Conservation (phyloP, 345 rosid species). For the Hypericum perforatum region DNA sequence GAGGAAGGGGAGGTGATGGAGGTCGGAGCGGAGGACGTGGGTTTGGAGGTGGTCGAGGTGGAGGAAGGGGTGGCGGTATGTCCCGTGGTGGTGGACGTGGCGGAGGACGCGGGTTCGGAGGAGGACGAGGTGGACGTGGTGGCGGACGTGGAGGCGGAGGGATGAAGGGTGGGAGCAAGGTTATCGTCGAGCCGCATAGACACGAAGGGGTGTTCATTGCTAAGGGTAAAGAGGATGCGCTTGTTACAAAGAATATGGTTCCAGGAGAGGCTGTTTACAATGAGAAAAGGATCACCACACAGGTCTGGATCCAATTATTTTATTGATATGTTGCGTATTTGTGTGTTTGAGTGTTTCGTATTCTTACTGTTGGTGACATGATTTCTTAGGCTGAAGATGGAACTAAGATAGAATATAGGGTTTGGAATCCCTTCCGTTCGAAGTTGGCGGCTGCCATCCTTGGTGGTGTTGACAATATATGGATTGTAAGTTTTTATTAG, state of each 20-base stretch:
- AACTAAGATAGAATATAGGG: conserved; percentile 78
- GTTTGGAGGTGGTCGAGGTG: conserved; percentile 34
- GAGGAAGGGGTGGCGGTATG: conserved; percentile 24
- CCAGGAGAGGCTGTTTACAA: conserved; percentile 95
- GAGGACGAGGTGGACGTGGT: conserved; percentile 36
- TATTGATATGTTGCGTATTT: background rate
- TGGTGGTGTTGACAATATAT: conserved; percentile 93
- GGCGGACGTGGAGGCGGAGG: conserved; percentile 29
- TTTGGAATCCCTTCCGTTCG: conserved; percentile 98
- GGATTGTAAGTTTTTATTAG: conserved; percentile 52
- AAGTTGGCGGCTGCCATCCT: conserved; percentile 95
- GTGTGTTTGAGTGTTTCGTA: background rate
- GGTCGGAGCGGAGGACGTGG: conserved; percentile 25
- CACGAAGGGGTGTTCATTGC: conserved; percentile 82
- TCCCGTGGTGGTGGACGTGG: conserved; percentile 33
- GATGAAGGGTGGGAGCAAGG: conserved; percentile 58
- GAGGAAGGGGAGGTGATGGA: conserved; percentile 18
- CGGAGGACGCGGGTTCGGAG: conserved; percentile 18
- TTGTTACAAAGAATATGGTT: conserved; percentile 81
- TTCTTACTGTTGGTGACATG: background rate
- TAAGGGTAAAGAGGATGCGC: conserved; percentile 84
- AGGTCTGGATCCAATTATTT: conserved; percentile 26
- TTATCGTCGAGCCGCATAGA: conserved; percentile 77
- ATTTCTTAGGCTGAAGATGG: conserved; percentile 72
- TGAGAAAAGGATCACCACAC: conserved; percentile 82